Percentiles rank a stretch among this genome's conserved stretches.
Evolutionary conservation across 257 asterid genomes (phyloP).

Genomic region (Solanum paucissectum): DNA sequence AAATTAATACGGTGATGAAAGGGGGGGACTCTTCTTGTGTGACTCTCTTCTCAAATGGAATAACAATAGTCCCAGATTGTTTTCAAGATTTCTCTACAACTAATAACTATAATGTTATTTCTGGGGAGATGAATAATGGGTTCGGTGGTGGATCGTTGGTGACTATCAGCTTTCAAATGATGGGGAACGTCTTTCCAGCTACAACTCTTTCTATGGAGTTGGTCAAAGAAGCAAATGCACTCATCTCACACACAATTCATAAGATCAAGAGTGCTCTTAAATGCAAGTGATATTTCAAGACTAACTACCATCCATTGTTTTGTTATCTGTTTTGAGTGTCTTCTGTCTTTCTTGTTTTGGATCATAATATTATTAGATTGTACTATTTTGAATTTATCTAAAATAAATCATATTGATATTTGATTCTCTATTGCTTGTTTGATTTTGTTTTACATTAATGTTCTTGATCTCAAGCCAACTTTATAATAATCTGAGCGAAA

Average conservation of each 20-base stretch:
- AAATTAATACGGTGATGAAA: too few species aligned
- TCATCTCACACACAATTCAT: constrained; percentile 35
- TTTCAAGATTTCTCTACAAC: too few species aligned
- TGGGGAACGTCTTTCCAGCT: constrained; percentile 34
- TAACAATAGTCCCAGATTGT: background rate
- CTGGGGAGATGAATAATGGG: background rate
- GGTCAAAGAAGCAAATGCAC: constrained; percentile 40
- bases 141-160: constrained; percentile 39
- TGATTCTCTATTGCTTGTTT: too few species aligned
- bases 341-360: background rate
- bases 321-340: background rate
- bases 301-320: background rate
- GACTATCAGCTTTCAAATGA: constrained; percentile 58
- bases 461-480: too few species aligned
- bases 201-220: constrained; percentile 55
- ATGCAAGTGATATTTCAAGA: constrained; percentile 6
- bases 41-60: background rate
- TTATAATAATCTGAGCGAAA: too few species aligned
- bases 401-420: too few species aligned
- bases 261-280: constrained; percentile 9
- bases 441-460: too few species aligned
- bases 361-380: too few species aligned
- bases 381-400: too few species aligned
- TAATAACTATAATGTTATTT: constrained; percentile 17
- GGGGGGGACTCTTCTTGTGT: background rate